Conservation (phyloP, 208 protist species). For the Trypanosoma mega region DNA sequence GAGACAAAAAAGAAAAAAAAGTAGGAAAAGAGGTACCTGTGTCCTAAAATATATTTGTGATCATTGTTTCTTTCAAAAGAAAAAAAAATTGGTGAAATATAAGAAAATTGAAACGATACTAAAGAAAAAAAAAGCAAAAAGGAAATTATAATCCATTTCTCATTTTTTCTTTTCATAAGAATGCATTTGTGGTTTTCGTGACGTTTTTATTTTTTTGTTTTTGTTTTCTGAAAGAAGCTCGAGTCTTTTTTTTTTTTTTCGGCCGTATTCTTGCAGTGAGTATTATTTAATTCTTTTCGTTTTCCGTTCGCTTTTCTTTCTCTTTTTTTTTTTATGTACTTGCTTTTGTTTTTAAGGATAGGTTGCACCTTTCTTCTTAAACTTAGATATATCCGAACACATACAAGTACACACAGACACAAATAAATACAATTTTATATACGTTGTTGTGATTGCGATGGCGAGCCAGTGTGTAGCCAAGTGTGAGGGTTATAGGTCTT, state of each 20-base stretch:
- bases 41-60: conserved; percentile 13
- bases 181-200: too few relatives aligned
- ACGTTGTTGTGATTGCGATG: conserved; percentile 4
- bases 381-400: too few relatives aligned
- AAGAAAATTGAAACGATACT: too few relatives aligned
- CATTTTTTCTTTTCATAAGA: conserved; percentile 19
- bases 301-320: neutral
- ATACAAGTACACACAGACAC: too few relatives aligned
- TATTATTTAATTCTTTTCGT: conserved; percentile 12
- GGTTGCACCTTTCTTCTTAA: neutral
- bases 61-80: conserved; percentile 1
- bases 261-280: neutral
- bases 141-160: conserved; percentile 18
- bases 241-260: neutral
- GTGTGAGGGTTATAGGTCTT: conserved; percentile 63
- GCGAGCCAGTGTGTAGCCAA: conserved; percentile 40
- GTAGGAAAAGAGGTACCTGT: too few relatives aligned
- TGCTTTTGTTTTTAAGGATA: conserved; percentile 8
- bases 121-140: conserved; percentile 24
- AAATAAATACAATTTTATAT: too few relatives aligned
- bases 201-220: conserved; percentile 3
- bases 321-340: conserved; percentile 24
- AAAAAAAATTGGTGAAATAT: too few relatives aligned
- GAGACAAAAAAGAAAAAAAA: conserved; percentile 20
- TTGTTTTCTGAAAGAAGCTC: neutral